A percentile compares a stretch with the other conserved stretches of the same genome.
Evolutionary conservation across 305 asterid species (phyloP).

Genomic region (Withania somnifera): DNA sequence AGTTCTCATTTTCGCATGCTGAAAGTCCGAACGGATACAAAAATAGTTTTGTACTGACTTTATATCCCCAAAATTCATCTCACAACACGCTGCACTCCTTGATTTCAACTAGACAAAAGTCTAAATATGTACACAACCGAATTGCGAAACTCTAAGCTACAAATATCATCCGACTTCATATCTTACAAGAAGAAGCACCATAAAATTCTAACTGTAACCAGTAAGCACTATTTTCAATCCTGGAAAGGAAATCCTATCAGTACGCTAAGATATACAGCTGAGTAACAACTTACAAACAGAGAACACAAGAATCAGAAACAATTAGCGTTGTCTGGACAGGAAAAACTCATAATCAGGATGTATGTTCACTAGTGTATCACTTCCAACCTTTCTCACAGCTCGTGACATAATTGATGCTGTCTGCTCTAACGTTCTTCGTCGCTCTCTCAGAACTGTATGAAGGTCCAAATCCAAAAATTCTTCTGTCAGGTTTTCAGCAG

Average conservation of each 20-base stretch:
- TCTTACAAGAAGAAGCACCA: neutral
- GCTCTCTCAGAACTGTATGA: constrained; percentile 5
- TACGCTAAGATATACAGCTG: neutral
- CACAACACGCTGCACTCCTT: neutral
- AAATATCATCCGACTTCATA: neutral
- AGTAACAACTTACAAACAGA: neutral
- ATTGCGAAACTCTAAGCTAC: neutral
- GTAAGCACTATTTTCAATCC: neutral
- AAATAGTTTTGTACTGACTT: neutral
- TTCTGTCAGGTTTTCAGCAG: neutral
- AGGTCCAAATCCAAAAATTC: neutral
- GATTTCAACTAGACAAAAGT: neutral
- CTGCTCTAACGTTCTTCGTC: constrained; percentile 14
- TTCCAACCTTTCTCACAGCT: constrained; percentile 7
- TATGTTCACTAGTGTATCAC: neutral
- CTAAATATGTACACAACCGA: neutral
- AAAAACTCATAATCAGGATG: constrained; percentile 28
- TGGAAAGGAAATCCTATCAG: neutral
- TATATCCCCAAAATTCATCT: neutral
- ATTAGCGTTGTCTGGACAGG: constrained; percentile 10
- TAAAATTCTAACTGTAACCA: neutral
- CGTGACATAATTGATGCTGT: constrained; percentile 19
- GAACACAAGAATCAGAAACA: neutral
- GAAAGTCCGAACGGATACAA: neutral
- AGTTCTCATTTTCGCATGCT: neutral